Evolutionary conservation across 306 rosid genomes (phyloP).

Genomic region (Acacia melanoxylon): DNA sequence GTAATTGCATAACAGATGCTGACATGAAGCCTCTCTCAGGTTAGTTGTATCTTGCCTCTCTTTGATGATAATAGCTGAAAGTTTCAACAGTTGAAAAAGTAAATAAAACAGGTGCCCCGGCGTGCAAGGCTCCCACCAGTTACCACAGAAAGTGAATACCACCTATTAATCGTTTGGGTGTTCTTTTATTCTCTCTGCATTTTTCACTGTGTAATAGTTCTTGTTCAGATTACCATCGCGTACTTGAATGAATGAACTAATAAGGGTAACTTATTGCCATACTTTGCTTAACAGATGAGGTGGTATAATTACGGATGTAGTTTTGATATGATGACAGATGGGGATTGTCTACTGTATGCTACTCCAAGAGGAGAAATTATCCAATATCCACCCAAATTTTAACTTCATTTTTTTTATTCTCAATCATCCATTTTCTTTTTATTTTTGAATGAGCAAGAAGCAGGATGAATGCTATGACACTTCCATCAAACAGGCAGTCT

Average conservation of each 20-base stretch:
- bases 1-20: constrained; percentile 79
- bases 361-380: neutral
- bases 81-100: neutral
- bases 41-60: constrained; percentile 37
- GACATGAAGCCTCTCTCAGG: constrained; percentile 87
- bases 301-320: neutral
- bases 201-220: constrained; percentile 24
- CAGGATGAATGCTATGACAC: neutral
- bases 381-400: neutral
- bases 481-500: neutral
- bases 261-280: neutral
- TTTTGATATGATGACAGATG: neutral
- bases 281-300: neutral
- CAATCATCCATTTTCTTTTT: neutral
- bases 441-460: neutral
- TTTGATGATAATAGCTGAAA: constrained; percentile 26
- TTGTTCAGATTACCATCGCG: neutral
- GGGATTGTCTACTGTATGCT: neutral
- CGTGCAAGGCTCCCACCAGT: too few relatives aligned
- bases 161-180: neutral
- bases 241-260: neutral
- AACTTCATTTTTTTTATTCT: neutral
- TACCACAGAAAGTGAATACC: too few relatives aligned
- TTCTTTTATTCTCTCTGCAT: constrained; percentile 7
- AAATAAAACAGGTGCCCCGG: neutral